Base-by-base conservation (phyloP, 345 rosid genomes). In the Salix suchowensis region DNA sequence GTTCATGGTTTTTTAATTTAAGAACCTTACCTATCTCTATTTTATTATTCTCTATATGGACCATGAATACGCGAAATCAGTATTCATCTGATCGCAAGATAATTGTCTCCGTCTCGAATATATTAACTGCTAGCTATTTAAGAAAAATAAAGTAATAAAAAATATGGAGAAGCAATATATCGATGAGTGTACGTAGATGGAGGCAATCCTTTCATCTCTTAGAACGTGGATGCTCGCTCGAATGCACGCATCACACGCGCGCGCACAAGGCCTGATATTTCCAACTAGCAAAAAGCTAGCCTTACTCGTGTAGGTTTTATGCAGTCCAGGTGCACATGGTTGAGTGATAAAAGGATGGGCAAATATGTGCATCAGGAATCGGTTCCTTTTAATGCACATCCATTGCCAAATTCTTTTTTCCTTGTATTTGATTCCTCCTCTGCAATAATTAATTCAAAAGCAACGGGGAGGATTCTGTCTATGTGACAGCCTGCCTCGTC, bases 361-460 rank as follows among this genome's bases (percentile, higher is more conserved):
- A 84, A 48, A 74, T 60, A 71, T 67, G 61, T 30, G 74, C 82
- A 76, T 68, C 73, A 65, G 82, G 97, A 87, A 93, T 88, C 73
- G 80, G 85, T 89, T 90, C 98, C 85, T 76, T 65, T 66, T 87
- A 82, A 82, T 84, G 89, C 87, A 83, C 82, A 83, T 73, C 90
- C 86, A 75, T 77, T 65, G 78, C 44, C 67, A 84, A 84, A 85
- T 83, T 86, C 91, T 66, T 81, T 81, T 87, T 71, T 78, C 74
- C 70, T 82, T 73, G 77, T 85, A 77, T 83, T 81, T 78, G 83
- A 80, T 86, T 88, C 80, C 81, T 81, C 75, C 82, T 79, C 77
- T 65, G 77, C 92, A 91, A 91, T 93, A 90, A 93, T 91, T 93
- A 90, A 93, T 91, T 85, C 87, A 88, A 90, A 64, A n/a, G 60